Evolutionary conservation across 2,329 filamentous ascomycete genomes (phyloP).

Genomic region (Aspergillus flavus): DNA sequence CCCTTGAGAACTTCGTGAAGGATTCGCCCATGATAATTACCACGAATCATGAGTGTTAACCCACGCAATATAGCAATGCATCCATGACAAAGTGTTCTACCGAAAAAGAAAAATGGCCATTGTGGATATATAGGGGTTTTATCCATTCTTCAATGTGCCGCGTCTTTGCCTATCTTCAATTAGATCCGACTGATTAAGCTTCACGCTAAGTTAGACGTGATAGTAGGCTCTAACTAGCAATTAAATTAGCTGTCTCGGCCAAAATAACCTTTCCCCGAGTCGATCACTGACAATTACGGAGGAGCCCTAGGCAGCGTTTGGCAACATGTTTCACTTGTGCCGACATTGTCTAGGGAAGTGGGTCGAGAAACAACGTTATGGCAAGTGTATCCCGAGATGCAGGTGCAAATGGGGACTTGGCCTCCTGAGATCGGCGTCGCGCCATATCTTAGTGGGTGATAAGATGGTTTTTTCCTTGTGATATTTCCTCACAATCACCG

Average conservation of each 20-base stretch:
- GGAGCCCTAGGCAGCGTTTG: neutral
- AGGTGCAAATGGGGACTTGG: neutral
- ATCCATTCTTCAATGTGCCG: neutral
- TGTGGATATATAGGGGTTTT: neutral
- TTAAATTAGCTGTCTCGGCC: neutral
- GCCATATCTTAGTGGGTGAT: neutral
- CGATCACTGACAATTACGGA: neutral
- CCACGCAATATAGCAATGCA: neutral
- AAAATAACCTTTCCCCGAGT: neutral
- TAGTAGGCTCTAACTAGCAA: neutral
- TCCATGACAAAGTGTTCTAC: neutral
- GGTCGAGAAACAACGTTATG: neutral
- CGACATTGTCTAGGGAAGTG: neutral
- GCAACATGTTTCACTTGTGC: neutral
- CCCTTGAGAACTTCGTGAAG: neutral
- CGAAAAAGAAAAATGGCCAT: neutral
- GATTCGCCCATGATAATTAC: neutral
- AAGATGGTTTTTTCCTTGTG: neutral
- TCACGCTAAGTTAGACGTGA: neutral
- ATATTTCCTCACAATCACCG: neutral
- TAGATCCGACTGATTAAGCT: neutral
- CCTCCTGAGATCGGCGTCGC: neutral
- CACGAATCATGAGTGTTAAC: neutral
- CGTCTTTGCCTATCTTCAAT: neutral
- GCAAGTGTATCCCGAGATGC: neutral